Percentiles rank a stretch among this genome's conserved stretches.
Evolutionary conservation across 805 yeast genomes (phyloP).

Genomic region (Metschnikowia picachoensis): DNA sequence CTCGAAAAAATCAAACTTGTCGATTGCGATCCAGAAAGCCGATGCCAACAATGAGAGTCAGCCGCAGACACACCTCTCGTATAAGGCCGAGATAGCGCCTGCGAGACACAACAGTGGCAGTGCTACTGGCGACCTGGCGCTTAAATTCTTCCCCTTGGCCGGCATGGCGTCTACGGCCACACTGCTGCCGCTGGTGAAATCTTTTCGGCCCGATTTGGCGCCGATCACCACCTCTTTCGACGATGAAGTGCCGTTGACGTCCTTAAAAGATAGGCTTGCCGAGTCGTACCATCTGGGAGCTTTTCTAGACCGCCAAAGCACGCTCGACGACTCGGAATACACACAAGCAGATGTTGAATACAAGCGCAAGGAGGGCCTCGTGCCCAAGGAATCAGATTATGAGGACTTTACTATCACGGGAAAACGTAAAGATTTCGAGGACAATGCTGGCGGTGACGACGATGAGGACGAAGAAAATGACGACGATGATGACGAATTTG

Average conservation of each 20-base stretch:
- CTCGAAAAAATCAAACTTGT: conserved; percentile 36
- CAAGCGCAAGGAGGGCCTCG: conserved; percentile 6
- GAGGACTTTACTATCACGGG: neutral
- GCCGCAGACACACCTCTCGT: conserved; percentile 13
- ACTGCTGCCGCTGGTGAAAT: conserved; percentile 30
- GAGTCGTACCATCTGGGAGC: conserved; percentile 12
- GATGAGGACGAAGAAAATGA: conserved; percentile 15
- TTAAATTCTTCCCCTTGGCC: conserved; percentile 13
- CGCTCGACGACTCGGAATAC: conserved; percentile 9
- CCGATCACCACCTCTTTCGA: conserved; percentile 35
- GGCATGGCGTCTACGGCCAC: conserved; percentile 22
- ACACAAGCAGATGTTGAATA: conserved; percentile 4
- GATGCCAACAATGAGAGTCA: conserved; percentile 25
- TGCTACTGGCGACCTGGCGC: conserved; percentile 11
- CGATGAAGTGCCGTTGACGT: conserved; percentile 16
- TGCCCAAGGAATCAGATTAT: conserved; percentile 4
- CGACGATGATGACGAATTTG: conserved; percentile 23
- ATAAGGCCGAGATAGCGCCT: conserved; percentile 5
- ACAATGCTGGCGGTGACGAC: conserved; percentile 14
- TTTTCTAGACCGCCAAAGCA: conserved; percentile 11
- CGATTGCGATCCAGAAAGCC: conserved; percentile 43
- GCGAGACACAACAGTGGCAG: conserved; percentile 11
- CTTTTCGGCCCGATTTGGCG: conserved; percentile 35
- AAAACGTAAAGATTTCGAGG: conserved; percentile 13
- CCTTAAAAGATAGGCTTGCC: conserved; percentile 17